Percentiles rank a stretch among this genome's conserved stretches.
Evolutionary conservation across 805 yeast species (phyloP).

Genomic region (Candida suzukii): DNA sequence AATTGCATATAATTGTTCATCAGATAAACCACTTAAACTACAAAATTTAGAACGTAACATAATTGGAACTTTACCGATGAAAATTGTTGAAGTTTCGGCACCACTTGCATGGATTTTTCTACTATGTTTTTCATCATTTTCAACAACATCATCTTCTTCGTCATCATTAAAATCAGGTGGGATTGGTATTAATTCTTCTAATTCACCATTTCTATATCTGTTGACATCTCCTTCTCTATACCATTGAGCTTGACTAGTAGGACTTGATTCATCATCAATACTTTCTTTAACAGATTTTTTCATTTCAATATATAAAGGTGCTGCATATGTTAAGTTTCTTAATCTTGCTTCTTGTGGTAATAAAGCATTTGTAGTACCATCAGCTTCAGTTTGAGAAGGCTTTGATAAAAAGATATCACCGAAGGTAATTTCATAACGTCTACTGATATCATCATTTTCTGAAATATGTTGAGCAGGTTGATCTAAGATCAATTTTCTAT

Average conservation of each 20-base stretch:
- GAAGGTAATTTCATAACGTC: slow-evolving; percentile 93
- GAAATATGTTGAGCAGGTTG: slow-evolving; percentile 97
- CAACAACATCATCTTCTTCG: slow-evolving; percentile 55
- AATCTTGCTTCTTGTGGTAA: slow-evolving; percentile 97
- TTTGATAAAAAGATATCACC: slow-evolving; percentile 95
- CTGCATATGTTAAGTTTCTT: slow-evolving; percentile 91
- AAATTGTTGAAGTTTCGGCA: slow-evolving; percentile 39
- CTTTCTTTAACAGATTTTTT: slow-evolving; percentile 81
- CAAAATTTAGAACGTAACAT: slow-evolving; percentile 97
- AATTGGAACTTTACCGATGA: slow-evolving; percentile 95
- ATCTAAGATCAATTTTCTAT: slow-evolving; percentile 86
- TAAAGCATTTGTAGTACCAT: slow-evolving; percentile 98
- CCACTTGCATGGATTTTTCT: slow-evolving; percentile 25
- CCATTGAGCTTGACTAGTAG: slow-evolving; percentile 55
- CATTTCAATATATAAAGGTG: slow-evolving; percentile 95
- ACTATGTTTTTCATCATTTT: slow-evolving; percentile 34
- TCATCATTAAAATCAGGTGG: slow-evolving; percentile 32
- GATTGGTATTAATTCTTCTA: slow-evolving; percentile 21
- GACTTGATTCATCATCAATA: slow-evolving; percentile 57
- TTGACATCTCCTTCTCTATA: slow-evolving; percentile 45
- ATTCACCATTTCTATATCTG: slow-evolving; percentile 20
- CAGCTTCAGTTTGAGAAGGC: slow-evolving; percentile 98
- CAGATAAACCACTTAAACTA: slow-evolving; percentile 81
- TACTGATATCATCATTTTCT: slow-evolving; percentile 81
- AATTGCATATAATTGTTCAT: slow-evolving; percentile 88